These are phyloP conservation scores for Kappamyces sp. DNA, from an alignment of 192 early-diverging fungal species.

Conservation along the genomic window DNA sequence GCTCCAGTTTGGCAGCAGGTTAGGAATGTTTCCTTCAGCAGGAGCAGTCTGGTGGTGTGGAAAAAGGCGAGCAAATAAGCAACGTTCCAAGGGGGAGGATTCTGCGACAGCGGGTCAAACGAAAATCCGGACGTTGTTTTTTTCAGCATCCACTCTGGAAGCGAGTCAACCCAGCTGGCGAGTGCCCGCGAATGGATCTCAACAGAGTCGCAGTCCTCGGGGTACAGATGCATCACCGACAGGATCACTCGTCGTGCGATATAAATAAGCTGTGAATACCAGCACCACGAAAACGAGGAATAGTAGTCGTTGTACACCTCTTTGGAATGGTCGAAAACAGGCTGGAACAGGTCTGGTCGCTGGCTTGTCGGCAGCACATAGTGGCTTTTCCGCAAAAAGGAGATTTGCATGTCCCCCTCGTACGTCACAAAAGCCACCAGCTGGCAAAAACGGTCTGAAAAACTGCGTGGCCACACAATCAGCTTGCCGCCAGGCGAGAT, in stretches of 20 bases:
- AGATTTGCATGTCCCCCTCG: conserved; percentile 7
- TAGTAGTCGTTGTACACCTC: conserved; percentile 3
- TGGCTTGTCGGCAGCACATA: conserved; percentile 7
- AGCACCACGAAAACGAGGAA: conserved; percentile 1
- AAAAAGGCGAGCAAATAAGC: conserved; percentile 7
- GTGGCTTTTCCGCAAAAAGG: conserved; percentile 3
- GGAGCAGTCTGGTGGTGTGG: not conserved
- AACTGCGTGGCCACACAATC: not conserved
- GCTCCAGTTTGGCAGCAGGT: conserved; percentile 1
- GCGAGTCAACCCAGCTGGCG: conserved; percentile 4
- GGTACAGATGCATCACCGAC: not conserved
- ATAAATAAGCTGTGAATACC: conserved; percentile 8
- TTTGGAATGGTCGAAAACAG: not conserved
- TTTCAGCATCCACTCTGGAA: conserved; percentile 4
- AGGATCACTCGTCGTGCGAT: not conserved
- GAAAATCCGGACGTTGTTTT: not conserved
- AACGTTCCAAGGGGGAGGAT: conserved; percentile 6
- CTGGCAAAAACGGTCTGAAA: conserved; percentile 1
- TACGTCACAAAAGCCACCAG: conserved; percentile 2
- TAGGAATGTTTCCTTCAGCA: not conserved
- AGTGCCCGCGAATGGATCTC: not conserved
- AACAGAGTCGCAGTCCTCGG: not conserved
- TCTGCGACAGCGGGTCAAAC: conserved; percentile 6
- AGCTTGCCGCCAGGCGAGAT: not conserved
- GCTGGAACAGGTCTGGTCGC: not conserved